phyloP scores from a whole-genome alignment of 768 basidiomycete genomes.

The Inosperma sp. region DNA sequence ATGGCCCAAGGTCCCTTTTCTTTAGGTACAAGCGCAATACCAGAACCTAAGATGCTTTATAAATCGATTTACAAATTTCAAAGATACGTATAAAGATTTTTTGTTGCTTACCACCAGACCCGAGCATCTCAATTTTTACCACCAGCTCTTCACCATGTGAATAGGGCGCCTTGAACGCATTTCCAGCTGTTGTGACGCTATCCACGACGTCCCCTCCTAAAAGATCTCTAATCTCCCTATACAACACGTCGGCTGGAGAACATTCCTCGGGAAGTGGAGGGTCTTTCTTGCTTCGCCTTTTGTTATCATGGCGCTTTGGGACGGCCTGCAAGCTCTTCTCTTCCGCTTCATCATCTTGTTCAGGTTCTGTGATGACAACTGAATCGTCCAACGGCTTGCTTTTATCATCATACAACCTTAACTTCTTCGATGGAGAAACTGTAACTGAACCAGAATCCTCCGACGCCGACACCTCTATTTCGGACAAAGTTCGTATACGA shows the following conservation, averaged over 20 bases:
- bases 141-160: constrained; percentile 57
- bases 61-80: neutral
- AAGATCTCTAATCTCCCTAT: constrained; percentile 62
- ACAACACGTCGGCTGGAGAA: constrained; percentile 71
- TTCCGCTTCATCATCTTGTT: too few relatives aligned
- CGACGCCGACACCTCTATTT: too few relatives aligned
- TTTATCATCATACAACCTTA: too few relatives aligned
- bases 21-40: constrained; percentile 50
- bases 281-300: constrained; percentile 35
- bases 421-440: too few relatives aligned
- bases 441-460: too few relatives aligned
- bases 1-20: constrained; percentile 68
- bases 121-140: constrained; percentile 58
- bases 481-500: too few relatives aligned
- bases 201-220: constrained; percentile 59
- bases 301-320: too few relatives aligned
- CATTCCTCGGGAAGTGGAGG: constrained; percentile 52
- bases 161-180: constrained; percentile 58
- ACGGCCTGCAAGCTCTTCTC: too few relatives aligned
- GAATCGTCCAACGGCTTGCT: too few relatives aligned
- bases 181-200: constrained; percentile 41
- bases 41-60: constrained; percentile 58
- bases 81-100: constrained; percentile 6
- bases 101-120: constrained; percentile 49
- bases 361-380: too few relatives aligned